A percentile compares a stretch with the other conserved stretches of the same genome.
Evolutionary conservation across 805 yeast species (phyloP).

Genomic region (Schwanniomyces vanrijiae): DNA sequence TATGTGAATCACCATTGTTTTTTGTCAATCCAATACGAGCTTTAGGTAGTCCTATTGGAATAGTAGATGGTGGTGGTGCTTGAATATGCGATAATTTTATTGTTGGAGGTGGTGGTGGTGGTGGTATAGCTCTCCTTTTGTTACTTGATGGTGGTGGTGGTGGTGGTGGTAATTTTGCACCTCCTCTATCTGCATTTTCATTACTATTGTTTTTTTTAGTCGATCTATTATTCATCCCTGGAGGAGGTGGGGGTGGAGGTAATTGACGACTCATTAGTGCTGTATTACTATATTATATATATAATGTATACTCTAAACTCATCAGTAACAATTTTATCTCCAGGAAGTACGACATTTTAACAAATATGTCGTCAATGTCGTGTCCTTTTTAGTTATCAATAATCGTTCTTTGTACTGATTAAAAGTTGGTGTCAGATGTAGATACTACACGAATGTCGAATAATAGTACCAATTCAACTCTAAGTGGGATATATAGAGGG

Average conservation of each 20-base stretch:
- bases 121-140: constrained; percentile 27
- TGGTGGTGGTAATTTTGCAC: constrained; percentile 28
- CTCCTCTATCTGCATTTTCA: constrained; percentile 16
- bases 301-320: neutral
- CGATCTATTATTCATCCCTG: constrained; percentile 11
- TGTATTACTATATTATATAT: neutral
- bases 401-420: neutral
- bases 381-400: neutral
- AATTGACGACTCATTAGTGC: constrained; percentile 15
- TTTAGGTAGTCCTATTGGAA: constrained; percentile 19
- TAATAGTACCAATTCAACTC: neutral
- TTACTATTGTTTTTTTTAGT: neutral
- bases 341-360: neutral
- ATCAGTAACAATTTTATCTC: neutral
- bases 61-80: constrained; percentile 13
- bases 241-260: constrained; percentile 32
- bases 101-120: constrained; percentile 17
- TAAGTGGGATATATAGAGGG: neutral
- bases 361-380: neutral
- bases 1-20: neutral
- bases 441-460: neutral
- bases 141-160: constrained; percentile 7
- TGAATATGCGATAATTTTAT: neutral
- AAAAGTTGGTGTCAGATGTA: neutral
- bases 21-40: neutral